phyloP scores from a whole-genome alignment of 768 basidiomycete genomes.

The Lactifluus volemus region DNA sequence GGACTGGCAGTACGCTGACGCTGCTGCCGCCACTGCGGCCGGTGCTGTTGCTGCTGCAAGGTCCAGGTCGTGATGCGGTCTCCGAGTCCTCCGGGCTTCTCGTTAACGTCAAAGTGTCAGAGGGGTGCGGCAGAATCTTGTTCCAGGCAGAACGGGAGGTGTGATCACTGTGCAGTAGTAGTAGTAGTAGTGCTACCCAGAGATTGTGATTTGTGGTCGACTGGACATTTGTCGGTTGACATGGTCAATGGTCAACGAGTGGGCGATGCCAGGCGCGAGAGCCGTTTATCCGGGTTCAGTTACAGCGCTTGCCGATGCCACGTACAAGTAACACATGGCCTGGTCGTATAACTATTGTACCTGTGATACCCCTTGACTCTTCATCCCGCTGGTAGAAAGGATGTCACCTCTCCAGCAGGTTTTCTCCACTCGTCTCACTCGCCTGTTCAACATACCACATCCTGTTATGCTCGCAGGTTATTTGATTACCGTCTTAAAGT shows the following conservation, averaged over 20 bases:
- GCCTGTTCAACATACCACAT: slow-evolving; percentile 68
- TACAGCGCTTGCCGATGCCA: background rate
- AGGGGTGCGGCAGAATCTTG: slow-evolving; percentile 22
- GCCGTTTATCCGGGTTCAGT: no score
- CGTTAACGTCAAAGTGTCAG: slow-evolving; percentile 3
- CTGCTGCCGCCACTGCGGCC: no score
- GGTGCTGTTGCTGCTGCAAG: no score
- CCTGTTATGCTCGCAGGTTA: slow-evolving; percentile 75
- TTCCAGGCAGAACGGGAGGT: slow-evolving; percentile 27
- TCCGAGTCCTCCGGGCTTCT: background rate
- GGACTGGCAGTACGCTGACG: background rate
- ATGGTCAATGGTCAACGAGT: background rate
- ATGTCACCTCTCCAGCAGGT: slow-evolving; percentile 63
- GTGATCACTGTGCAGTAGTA: slow-evolving; percentile 29
- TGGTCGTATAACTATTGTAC: background rate
- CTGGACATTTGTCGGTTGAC: slow-evolving; percentile 12
- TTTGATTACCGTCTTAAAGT: background rate
- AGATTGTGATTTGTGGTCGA: slow-evolving; percentile 3
- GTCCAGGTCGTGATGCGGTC: background rate
- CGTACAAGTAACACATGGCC: no score
- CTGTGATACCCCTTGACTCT: no score
- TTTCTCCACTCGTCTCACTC: slow-evolving; percentile 67
- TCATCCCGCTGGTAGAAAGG: slow-evolving; percentile 13
- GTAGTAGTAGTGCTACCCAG: slow-evolving; percentile 6
- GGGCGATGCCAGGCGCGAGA: background rate